A percentile compares a stretch with the other conserved stretches of the same genome.
Conservation (phyloP, 1,284 basidiomycete species). For the Trichosporon sp. region DNA sequence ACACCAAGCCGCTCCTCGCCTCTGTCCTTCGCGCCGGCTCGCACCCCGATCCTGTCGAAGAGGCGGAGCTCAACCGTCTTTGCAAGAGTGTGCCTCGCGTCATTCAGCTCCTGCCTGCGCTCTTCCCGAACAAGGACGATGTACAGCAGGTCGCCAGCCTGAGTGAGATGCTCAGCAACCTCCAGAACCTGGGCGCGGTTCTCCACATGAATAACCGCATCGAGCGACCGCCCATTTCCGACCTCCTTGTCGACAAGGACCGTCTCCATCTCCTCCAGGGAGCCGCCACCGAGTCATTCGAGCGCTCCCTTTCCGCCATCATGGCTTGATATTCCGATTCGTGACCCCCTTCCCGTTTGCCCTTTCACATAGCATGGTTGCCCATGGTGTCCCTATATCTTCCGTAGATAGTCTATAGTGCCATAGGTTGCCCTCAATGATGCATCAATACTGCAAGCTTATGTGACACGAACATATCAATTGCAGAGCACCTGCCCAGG, state of each 20-base stretch:
- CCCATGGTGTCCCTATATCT: slow-evolving; percentile 19
- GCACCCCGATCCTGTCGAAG: slow-evolving; percentile 53
- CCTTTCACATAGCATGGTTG: slow-evolving; percentile 12
- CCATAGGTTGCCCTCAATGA: slow-evolving; percentile 20
- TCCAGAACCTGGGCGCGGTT: slow-evolving; percentile 42
- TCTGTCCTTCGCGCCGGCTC: slow-evolving; percentile 35
- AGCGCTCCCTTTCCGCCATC: slow-evolving; percentile 32
- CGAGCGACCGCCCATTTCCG: slow-evolving; percentile 39
- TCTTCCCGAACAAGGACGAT: slow-evolving; percentile 55
- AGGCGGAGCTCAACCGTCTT: slow-evolving; percentile 63
- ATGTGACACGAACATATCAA: too few relatives aligned
- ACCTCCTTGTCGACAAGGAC: slow-evolving; percentile 49
- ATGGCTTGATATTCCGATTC: slow-evolving; percentile 20
- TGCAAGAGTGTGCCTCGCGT: slow-evolving; percentile 67
- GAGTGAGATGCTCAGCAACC: slow-evolving; percentile 47
- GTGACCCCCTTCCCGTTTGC: background rate
- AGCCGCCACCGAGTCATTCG: slow-evolving; percentile 47
- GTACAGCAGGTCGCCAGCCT: slow-evolving; percentile 47
- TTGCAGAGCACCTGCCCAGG: too few relatives aligned
- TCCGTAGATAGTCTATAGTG: slow-evolving; percentile 19
- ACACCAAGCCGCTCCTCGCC: slow-evolving; percentile 42
- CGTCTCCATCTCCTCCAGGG: slow-evolving; percentile 51
- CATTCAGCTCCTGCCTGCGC: slow-evolving; percentile 70
- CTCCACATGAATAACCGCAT: slow-evolving; percentile 44
- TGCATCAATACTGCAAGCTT: slow-evolving; percentile 12